Base-by-base conservation (phyloP, 2,329 filamentous ascomycete species). In the Colletotrichum sp. region DNA sequence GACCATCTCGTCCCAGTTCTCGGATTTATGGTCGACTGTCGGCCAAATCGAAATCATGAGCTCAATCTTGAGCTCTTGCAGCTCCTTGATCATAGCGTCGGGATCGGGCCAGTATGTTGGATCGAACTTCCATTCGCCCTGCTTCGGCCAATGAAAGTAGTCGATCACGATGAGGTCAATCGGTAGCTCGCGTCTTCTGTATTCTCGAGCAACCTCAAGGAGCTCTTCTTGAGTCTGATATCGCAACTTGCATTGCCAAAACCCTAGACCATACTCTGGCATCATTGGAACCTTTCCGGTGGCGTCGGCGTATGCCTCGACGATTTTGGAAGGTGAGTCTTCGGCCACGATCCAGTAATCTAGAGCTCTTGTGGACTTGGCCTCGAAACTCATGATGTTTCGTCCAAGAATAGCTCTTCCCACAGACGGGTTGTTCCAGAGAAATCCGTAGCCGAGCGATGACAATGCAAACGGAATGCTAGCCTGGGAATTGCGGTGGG, bases 1-100 rank as follows among this genome's bases (percentile, higher is more conserved):
- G 18, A 84, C 77, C 80, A 83, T 83, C 39, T 78, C 71, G 28
- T 82, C 79, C 79, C 81, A 83, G 69, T 82, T 81, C 30, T 81
- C 80, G 24, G 83, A 81, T n/a, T 79, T 78, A 64, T 80, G 81
- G 39, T 78, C 78, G 67, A 84, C 79, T 9, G 92, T 94, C 0
- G 92, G 92, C 92, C 93, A 94, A 78, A 94, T 89, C 0, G 91
- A 93, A 1, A 94, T 91, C 92, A 94, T 94, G 5, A 94, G 86
- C 79, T 94, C 92, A 62, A 94, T 89, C 0, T 87, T 86, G 75
- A 94, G 82, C 0, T 88, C 85, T 57, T 90, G 86, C 2, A 94
- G 86, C 80, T 94, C 92, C 52, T 86, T 84, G 26, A 94, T 86
- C 92, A 94, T 94, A 5, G 90, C 90, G 62, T 91, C 91, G 8